Evolutionary conservation across 495 filamentous ascomycete species (phyloP), one percentile per base, ranked within the genome.

Genomic region (Xylaria flabelliformis): DNA sequence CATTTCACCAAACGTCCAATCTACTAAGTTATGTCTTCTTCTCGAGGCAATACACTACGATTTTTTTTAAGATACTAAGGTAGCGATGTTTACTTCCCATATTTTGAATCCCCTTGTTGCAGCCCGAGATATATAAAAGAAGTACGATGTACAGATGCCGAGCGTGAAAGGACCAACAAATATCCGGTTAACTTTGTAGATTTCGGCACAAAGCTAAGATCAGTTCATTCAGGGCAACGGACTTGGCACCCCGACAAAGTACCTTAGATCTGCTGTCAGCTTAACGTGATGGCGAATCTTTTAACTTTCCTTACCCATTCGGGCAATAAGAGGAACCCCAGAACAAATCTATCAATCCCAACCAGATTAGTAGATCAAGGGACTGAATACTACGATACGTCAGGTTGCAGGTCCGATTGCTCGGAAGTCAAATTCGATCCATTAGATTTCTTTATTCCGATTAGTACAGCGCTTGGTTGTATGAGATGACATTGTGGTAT

Each of bases 361-460:
- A 19, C 63, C 63, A 19, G 19, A 68, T 19, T 51, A 68, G 65
- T 51, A 68, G 65, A 68, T 68, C 50, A 24, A 55, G 64, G 12
- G 34, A 48, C 26, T 64, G 12, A 6, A 17, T 39, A 13, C 26
- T 55, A 68, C 36, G 8, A 6, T 39, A 39, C 65, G 51, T 68
- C 65, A 55, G 58, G 48, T 9, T 68, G 65, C 65, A 68, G 44
- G 36, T 24, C 34, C 65, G 26, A 24, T 58, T n/a, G 0, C 32
- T n/a, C 36, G 15, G 50, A 26, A 17, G 26, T 36, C 48, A n/a
- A 53, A 19, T 17, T 67, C 64, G 15, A 41, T 53, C 32, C 15
- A n/a, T 50, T 50, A 29, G 46, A 64, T 21, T 5, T 48, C 63
- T 19, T 32, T 65, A 42, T 50, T 7, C 63, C 42, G 4, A 65